Conservation (phyloP, 371 early-diverging fungal species). For the Homolaphlyctis polyrhiza region DNA sequence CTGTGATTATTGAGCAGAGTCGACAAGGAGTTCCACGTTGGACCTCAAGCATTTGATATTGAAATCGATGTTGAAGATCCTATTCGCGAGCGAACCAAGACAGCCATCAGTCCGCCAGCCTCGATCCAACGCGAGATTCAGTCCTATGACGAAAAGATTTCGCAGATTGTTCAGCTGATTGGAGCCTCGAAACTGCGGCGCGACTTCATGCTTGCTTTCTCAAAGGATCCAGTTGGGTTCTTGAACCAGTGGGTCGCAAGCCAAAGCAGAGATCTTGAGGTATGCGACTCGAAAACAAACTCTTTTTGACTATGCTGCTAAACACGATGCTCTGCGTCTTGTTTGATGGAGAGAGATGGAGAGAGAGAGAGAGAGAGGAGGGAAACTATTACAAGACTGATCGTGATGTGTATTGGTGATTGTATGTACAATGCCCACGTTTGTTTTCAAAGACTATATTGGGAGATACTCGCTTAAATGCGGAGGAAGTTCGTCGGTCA, state of each 20-base stretch:
- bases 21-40: slow-evolving; percentile 29
- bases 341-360: too few species aligned
- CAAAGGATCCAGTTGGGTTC: slow-evolving; percentile 81
- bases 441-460: slow-evolving; percentile 66
- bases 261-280: slow-evolving; percentile 88
- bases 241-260: slow-evolving; percentile 88
- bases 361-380: too few species aligned
- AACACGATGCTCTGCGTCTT: too few species aligned
- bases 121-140: slow-evolving; percentile 29
- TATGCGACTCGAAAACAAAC: too few species aligned
- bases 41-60: slow-evolving; percentile 59
- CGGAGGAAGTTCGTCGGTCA: slow-evolving; percentile 72
- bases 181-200: slow-evolving; percentile 84
- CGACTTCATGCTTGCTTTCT: slow-evolving; percentile 86
- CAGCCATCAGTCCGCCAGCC: slow-evolving; percentile 23
- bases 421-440: too few species aligned
- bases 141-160: slow-evolving; percentile 52
- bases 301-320: too few species aligned
- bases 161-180: slow-evolving; percentile 65
- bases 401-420: too few species aligned
- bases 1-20: slow-evolving; percentile 15
- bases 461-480: slow-evolving; percentile 77
- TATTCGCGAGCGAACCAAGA: slow-evolving; percentile 43
- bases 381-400: too few species aligned
- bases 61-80: slow-evolving; percentile 85